Percentiles rank a stretch among this genome's conserved stretches.
These are phyloP conservation scores for Ceratobasidium sp. DNA, from an alignment of 1,284 basidiomycete species.

Conservation along the genomic window DNA sequence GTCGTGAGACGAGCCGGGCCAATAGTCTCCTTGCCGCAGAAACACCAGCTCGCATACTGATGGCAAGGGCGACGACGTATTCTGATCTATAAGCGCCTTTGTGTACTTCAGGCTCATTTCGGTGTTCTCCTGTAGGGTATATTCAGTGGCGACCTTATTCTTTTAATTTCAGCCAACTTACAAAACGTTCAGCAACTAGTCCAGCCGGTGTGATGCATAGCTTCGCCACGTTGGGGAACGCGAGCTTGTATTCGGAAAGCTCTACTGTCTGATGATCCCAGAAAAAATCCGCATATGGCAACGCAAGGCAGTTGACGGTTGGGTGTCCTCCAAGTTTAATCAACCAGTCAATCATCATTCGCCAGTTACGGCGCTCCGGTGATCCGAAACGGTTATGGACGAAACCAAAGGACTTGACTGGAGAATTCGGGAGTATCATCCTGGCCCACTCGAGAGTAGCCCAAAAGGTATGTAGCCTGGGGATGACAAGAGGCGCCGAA, in stretches of 20 bases:
- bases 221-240: slow-evolving; percentile 2
- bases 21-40: slow-evolving; percentile 14
- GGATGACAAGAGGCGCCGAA: slow-evolving; percentile 4
- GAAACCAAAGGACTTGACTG: slow-evolving; percentile 7
- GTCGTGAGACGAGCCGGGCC: slow-evolving; percentile 8
- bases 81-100: neutral
- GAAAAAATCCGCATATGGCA: slow-evolving; percentile 19
- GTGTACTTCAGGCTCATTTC: neutral
- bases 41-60: slow-evolving; percentile 16
- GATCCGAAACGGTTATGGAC: slow-evolving; percentile 4
- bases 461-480: slow-evolving; percentile 2
- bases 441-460: slow-evolving; percentile 18
- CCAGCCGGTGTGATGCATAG: slow-evolving; percentile 12
- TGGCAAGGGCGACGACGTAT: neutral
- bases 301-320: neutral
- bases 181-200: slow-evolving; percentile 5
- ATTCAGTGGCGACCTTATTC: neutral
- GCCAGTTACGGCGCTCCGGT: neutral
- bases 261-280: slow-evolving; percentile 15
- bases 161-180: neutral
- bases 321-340: slow-evolving; percentile 7
- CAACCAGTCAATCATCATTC: neutral
- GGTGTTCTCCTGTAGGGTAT: slow-evolving; percentile 13
- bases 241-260: neutral
- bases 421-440: slow-evolving; percentile 16